Percentiles rank a stretch among this genome's conserved stretches.
Conservation (phyloP, 177 flowering plant genomes). For the Telopea speciosissima region DNA sequence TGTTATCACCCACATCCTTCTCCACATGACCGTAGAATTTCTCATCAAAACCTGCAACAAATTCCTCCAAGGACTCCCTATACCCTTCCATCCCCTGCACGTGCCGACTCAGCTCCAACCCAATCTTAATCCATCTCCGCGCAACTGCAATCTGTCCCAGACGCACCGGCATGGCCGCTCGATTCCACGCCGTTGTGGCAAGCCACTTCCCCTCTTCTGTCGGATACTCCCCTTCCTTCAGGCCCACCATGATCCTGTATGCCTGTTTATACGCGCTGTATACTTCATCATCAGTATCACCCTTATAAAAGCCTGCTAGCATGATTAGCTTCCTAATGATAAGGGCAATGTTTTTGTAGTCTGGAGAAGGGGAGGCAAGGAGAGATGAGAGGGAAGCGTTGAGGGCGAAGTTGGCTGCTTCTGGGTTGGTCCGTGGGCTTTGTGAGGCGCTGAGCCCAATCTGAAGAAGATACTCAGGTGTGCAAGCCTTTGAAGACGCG, state of each 20-base stretch:
- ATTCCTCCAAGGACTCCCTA: constrained; percentile 72
- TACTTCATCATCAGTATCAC: constrained; percentile 58
- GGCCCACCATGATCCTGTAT: constrained; percentile 69
- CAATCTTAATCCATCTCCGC: constrained; percentile 76
- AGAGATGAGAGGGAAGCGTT: constrained; percentile 46
- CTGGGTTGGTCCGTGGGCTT: constrained; percentile 40
- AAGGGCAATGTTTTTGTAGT: constrained; percentile 46
- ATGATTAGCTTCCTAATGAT: constrained; percentile 42
- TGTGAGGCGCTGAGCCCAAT: constrained; percentile 51
- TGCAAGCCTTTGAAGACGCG: constrained; percentile 51
- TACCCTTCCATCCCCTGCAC: constrained; percentile 55
- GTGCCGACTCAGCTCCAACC: constrained; percentile 58
- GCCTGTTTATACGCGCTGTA: constrained; percentile 66
- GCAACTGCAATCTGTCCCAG: constrained; percentile 53
- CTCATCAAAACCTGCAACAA: constrained; percentile 40
- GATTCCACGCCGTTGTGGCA: constrained; percentile 87
- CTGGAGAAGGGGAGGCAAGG: constrained; percentile 52
- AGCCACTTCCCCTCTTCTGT: constrained; percentile 87
- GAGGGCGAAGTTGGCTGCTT: constrained; percentile 50
- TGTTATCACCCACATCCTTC: constrained; percentile 4
- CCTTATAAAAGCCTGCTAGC: constrained; percentile 37
- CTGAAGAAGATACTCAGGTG: constrained; percentile 45
- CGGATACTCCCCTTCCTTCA: constrained; percentile 79
- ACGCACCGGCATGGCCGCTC: constrained; percentile 67
- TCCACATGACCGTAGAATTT: constrained; percentile 18